Percentiles rank a stretch among this genome's conserved stretches.
These are phyloP conservation scores for Neurospora sp. DNA, from an alignment of 495 filamentous ascomycete genomes.

Conservation along the genomic window DNA sequence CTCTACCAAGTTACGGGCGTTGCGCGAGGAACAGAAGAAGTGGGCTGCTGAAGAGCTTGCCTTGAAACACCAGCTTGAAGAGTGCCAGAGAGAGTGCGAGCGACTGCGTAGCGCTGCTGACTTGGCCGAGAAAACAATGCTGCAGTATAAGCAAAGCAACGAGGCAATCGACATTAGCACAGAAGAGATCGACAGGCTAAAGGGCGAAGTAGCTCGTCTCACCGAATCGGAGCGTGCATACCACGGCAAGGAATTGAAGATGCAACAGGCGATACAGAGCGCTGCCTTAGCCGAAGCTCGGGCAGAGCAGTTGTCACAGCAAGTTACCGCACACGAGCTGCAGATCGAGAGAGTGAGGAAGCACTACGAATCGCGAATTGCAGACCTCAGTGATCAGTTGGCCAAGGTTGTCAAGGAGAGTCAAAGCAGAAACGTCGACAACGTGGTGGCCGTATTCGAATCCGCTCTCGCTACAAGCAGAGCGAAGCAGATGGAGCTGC, in stretches of 20 bases:
- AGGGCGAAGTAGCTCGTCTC: slow-evolving; percentile 47
- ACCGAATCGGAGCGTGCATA: slow-evolving; percentile 43
- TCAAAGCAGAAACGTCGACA: slow-evolving; percentile 27
- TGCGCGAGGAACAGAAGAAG: slow-evolving; percentile 59
- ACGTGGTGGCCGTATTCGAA: slow-evolving; percentile 26
- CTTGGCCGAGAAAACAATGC: slow-evolving; percentile 50
- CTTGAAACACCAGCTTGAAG: slow-evolving; percentile 44
- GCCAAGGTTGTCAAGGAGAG: slow-evolving; percentile 32
- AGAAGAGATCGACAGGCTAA: slow-evolving; percentile 49
- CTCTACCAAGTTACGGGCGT: slow-evolving; percentile 43
- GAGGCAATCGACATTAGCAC: slow-evolving; percentile 47
- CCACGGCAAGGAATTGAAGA: slow-evolving; percentile 48
- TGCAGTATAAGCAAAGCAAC: slow-evolving; percentile 48
- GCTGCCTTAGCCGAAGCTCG: slow-evolving; percentile 42
- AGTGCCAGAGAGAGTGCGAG: slow-evolving; percentile 41
- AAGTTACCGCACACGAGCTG: slow-evolving; percentile 42
- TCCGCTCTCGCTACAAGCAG: slow-evolving; percentile 27
- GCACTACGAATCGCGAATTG: slow-evolving; percentile 35
- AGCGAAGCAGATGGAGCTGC: slow-evolving; percentile 32
- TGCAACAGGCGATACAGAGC: slow-evolving; percentile 38
- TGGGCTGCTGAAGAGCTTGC: slow-evolving; percentile 45
- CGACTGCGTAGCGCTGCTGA: slow-evolving; percentile 48
- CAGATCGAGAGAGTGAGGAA: slow-evolving; percentile 37
- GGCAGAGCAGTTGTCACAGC: slow-evolving; percentile 39
- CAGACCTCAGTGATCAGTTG: slow-evolving; percentile 29